These are phyloP conservation scores for Perilla frutescens DNA, from an alignment of 257 asterid species.

Conservation along the genomic window DNA sequence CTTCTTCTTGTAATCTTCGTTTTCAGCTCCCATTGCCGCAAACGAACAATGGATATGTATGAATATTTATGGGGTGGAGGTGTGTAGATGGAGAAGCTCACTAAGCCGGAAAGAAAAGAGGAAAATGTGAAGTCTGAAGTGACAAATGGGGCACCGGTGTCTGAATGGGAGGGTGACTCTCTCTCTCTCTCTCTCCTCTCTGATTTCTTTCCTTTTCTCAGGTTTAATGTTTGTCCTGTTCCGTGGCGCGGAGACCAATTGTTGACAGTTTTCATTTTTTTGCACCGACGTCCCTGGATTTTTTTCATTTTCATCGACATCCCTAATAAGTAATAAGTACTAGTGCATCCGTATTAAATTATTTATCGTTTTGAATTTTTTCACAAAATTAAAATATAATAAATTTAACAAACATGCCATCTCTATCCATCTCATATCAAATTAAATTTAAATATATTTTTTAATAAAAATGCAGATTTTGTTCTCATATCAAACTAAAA, in stretches of 20 bases:
- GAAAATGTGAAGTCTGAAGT: constrained; percentile 28
- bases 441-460: no score
- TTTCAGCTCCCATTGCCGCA: constrained; percentile 56
- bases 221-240: constrained; percentile 43
- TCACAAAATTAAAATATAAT: no score
- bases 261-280: constrained; percentile 21
- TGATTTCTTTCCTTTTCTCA: constrained; percentile 30
- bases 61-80: neutral
- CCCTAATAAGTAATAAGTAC: neutral
- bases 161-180: constrained; percentile 2
- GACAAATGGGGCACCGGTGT: constrained; percentile 29
- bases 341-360: no score
- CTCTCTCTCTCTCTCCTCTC: constrained; percentile 30
- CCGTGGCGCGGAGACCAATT: constrained; percentile 47
- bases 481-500: no score
- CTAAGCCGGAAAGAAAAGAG: neutral
- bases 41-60: neutral
- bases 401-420: no score
- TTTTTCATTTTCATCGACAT: neutral
- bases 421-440: no score
- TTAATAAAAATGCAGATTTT: no score
- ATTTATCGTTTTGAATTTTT: no score
- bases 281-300: constrained; percentile 8
- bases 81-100: neutral
- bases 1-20: constrained; percentile 57